A percentile compares a stretch with the other conserved stretches of the same genome.
Evolutionary conservation across 2,329 filamentous ascomycete genomes (phyloP).

Genomic region (Thyridium curvatum): DNA sequence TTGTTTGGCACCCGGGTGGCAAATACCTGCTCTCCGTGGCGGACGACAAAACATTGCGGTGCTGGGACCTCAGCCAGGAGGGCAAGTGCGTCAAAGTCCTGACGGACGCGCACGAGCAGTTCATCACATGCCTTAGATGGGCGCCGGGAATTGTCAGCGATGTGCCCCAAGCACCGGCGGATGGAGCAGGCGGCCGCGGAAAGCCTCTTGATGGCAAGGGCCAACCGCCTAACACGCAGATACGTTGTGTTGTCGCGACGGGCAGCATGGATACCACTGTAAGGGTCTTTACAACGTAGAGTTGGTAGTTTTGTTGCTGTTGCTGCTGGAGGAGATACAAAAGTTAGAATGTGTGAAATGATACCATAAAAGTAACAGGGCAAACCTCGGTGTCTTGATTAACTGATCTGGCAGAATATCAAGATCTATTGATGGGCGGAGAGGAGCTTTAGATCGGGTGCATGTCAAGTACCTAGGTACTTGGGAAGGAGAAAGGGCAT

Average conservation of each 20-base stretch:
- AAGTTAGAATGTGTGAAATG: too few relatives aligned
- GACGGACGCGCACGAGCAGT: constrained; percentile 71
- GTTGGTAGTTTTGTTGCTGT: too few relatives aligned
- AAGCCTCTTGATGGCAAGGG: too few relatives aligned
- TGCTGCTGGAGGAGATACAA: too few relatives aligned
- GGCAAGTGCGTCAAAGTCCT: constrained; percentile 83
- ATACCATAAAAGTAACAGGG: too few relatives aligned
- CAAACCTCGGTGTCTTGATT: too few relatives aligned
- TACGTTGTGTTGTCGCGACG: constrained; percentile 81
- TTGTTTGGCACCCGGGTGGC: constrained; percentile 87
- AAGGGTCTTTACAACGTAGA: too few relatives aligned
- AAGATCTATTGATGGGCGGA: too few relatives aligned
- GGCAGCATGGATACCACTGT: constrained; percentile 79
- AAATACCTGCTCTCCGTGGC: constrained; percentile 82
- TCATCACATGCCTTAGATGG: constrained; percentile 83
- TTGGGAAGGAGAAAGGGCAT: too few relatives aligned
- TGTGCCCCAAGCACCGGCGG: constrained; percentile 19
- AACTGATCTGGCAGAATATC: too few relatives aligned
- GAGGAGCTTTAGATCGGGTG: too few relatives aligned
- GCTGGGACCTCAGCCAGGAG: constrained; percentile 90
- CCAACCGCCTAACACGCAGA: constrained; percentile 44
- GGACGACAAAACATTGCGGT: constrained; percentile 87
- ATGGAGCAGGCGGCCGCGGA: background rate
- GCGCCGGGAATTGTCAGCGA: constrained; percentile 70
- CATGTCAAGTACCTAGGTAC: too few relatives aligned